A percentile compares a stretch with the other conserved stretches of the same genome.
Evolutionary conservation across 768 basidiomycete genomes (phyloP).

Genomic region (Mrakia frigida): DNA sequence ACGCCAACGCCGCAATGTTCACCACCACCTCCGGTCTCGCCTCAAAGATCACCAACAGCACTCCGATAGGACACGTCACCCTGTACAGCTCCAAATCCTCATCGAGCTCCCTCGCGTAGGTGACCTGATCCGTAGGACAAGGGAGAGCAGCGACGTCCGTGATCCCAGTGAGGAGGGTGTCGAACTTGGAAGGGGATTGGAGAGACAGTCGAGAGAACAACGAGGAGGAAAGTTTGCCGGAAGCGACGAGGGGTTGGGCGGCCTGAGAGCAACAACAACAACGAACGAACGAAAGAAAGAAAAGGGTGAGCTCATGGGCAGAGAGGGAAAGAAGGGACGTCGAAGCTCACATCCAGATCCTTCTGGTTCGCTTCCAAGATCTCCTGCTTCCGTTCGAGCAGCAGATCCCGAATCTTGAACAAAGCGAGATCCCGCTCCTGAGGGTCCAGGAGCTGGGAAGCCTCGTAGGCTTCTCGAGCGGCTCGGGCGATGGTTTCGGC

Average conservation of each 20-base stretch:
- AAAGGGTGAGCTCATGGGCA: background rate
- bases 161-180: conserved; percentile 85
- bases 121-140: conserved; percentile 77
- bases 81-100: conserved; percentile 82
- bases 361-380: conserved; percentile 74
- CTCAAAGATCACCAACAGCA: conserved; percentile 93
- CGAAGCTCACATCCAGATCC: conserved; percentile 63
- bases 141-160: conserved; percentile 76
- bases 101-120: conserved; percentile 85
- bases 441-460: conserved; percentile 71
- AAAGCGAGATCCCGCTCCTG: conserved; percentile 68
- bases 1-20: conserved; percentile 90
- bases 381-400: conserved; percentile 59
- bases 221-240: conserved; percentile 75
- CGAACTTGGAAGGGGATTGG: conserved; percentile 67
- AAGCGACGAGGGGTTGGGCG: conserved; percentile 68
- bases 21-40: conserved; percentile 96
- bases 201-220: conserved; percentile 80
- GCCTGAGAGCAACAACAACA: too few relatives aligned
- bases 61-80: conserved; percentile 93
- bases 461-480: conserved; percentile 78
- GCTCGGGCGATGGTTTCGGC: conserved; percentile 62
- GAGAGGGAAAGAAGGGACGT: background rate
- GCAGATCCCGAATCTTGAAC: conserved; percentile 59
- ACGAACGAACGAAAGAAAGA: background rate